A percentile compares a stretch with the other conserved stretches of the same genome.
Evolutionary conservation across 495 filamentous ascomycete species (phyloP).

Genomic region (Tuber indicum): DNA sequence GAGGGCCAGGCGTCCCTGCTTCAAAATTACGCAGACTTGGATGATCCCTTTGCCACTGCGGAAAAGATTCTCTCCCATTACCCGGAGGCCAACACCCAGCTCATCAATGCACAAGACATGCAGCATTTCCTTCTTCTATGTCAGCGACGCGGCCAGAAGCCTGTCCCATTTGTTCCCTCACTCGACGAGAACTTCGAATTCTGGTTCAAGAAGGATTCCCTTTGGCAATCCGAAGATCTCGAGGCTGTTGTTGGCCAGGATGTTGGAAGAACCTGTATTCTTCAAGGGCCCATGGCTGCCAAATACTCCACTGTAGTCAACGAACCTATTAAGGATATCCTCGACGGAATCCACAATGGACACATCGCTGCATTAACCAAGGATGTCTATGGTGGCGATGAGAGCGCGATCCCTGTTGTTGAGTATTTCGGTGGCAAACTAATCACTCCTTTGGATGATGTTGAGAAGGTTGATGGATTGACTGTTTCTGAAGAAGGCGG

Average conservation of each 20-base stretch:
- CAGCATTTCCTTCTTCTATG: slow-evolving; percentile 95
- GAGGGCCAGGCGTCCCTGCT: slow-evolving; percentile 66
- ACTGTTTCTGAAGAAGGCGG: slow-evolving; percentile 64
- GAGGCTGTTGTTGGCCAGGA: slow-evolving; percentile 93
- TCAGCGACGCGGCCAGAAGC: slow-evolving; percentile 88
- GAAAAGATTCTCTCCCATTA: slow-evolving; percentile 74
- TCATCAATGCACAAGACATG: slow-evolving; percentile 95
- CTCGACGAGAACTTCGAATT: slow-evolving; percentile 95
- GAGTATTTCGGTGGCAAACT: slow-evolving; percentile 93
- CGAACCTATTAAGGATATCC: slow-evolving; percentile 87
- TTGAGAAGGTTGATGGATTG: slow-evolving; percentile 65
- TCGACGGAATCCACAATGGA: slow-evolving; percentile 77
- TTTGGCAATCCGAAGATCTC: slow-evolving; percentile 97
- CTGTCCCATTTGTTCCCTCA: slow-evolving; percentile 86
- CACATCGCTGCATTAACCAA: slow-evolving; percentile 72
- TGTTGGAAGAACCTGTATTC: slow-evolving; percentile 86
- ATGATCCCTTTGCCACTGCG: slow-evolving; percentile 68
- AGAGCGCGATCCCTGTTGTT: slow-evolving; percentile 67
- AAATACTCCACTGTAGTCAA: slow-evolving; percentile 83
- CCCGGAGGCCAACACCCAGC: slow-evolving; percentile 74
- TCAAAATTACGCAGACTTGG: slow-evolving; percentile 81
- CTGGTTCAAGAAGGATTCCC: slow-evolving; percentile 99
- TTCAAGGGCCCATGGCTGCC: slow-evolving; percentile 90
- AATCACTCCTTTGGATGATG: slow-evolving; percentile 56
- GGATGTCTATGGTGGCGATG: slow-evolving; percentile 72